Evolutionary conservation across 257 asterid species (phyloP).

Genomic region (Datura wrightii): DNA sequence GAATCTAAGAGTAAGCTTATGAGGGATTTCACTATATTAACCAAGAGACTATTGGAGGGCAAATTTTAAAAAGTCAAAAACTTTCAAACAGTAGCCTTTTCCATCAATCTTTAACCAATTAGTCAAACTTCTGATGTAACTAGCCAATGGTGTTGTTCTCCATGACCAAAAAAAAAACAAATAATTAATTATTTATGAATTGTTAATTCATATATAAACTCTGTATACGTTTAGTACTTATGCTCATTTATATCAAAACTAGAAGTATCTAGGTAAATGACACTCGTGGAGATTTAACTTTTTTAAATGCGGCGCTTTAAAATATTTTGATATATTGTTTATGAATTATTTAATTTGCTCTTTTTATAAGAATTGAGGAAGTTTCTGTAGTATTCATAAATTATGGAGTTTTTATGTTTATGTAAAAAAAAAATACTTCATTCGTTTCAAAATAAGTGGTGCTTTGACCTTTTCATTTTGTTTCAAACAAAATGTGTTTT

Average conservation of each 20-base stretch:
- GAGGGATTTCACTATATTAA: conserved; percentile 25
- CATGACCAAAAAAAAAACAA: background rate
- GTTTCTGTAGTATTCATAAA: too few species aligned
- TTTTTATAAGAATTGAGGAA: too few species aligned
- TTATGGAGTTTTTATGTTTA: too few species aligned
- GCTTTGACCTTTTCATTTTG: too few species aligned
- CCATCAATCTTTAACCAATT: conserved; percentile 1
- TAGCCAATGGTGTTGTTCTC: background rate
- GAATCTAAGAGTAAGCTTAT: conserved; percentile 24
- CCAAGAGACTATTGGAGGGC: conserved; percentile 23
- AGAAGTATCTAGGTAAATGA: too few species aligned
- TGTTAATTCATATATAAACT: background rate
- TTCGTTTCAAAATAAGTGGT: too few species aligned
- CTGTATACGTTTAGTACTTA: background rate
- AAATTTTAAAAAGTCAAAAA: conserved; percentile 27
- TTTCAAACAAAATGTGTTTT: too few species aligned
- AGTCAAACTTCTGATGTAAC: conserved; percentile 29
- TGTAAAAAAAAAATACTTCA: too few species aligned
- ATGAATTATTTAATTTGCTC: too few species aligned
- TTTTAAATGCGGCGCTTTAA: too few species aligned
- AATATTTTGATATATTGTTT: too few species aligned
- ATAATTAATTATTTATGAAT: background rate
- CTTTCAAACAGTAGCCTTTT: background rate
- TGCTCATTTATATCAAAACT: background rate
- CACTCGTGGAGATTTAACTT: too few species aligned